Evolutionary conservation across 768 basidiomycete genomes (phyloP).

Genomic region (Tulasnella sp.): DNA sequence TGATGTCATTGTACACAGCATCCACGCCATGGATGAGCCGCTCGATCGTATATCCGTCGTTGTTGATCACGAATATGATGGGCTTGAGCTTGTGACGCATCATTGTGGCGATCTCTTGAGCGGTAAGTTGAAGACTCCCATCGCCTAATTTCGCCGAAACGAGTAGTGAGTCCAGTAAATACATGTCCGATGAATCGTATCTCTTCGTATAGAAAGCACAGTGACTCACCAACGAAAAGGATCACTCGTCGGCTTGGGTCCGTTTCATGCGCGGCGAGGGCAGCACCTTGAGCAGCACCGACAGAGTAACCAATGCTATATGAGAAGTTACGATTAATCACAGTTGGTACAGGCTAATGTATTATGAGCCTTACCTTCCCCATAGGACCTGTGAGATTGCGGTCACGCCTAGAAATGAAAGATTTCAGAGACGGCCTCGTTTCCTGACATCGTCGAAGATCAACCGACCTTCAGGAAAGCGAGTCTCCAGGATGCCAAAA

Average conservation of each 20-base stretch:
- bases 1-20: conserved; percentile 27
- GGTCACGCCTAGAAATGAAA: too few relatives aligned
- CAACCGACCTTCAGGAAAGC: conserved; percentile 27
- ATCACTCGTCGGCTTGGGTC: conserved; percentile 27
- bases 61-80: conserved; percentile 31
- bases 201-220: too few relatives aligned
- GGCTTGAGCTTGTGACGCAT: conserved; percentile 30
- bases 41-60: conserved; percentile 35
- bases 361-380: conserved; percentile 33
- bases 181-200: too few relatives aligned
- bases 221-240: conserved; percentile 29
- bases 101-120: conserved; percentile 26
- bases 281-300: conserved; percentile 27
- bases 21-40: conserved; percentile 18
- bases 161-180: too few relatives aligned
- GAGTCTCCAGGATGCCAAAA: conserved; percentile 34
- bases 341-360: too few relatives aligned
- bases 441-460: too few relatives aligned
- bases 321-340: too few relatives aligned
- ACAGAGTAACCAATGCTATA: conserved; percentile 33
- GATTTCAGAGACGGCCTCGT: too few relatives aligned
- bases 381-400: not conserved
- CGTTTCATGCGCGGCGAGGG: conserved; percentile 30
- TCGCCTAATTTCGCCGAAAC: too few relatives aligned
- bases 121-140: conserved; percentile 21